Conservation (phyloP, 768 basidiomycete species). For the Termitomyces sp. region DNA sequence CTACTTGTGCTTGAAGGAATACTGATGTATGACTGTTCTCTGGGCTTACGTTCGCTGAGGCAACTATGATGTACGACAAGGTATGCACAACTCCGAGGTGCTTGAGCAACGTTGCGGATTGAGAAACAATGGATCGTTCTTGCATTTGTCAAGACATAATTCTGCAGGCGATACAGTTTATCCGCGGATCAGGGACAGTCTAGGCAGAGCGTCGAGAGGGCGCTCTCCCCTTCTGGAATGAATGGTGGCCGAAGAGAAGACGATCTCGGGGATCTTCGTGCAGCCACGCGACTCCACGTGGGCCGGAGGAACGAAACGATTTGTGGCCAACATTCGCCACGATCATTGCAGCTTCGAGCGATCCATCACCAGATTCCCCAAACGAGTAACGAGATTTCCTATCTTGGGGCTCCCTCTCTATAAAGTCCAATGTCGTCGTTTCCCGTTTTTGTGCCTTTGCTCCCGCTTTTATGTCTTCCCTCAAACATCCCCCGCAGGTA, state of each 20-base stretch:
- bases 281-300: constrained; percentile 16
- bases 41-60: neutral
- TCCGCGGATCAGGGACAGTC: neutral
- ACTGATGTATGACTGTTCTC: neutral
- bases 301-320: neutral
- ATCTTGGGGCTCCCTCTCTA: constrained; percentile 6
- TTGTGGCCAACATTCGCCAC: neutral
- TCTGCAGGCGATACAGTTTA: neutral
- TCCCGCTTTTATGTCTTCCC: constrained; percentile 4
- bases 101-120: neutral
- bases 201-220: neutral
- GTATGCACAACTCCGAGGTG: neutral
- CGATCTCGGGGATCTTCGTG: constrained; percentile 7
- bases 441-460: neutral
- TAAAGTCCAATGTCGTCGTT: constrained; percentile 14
- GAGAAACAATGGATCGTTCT: neutral
- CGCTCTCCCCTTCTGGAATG: neutral
- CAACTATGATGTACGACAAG: neutral
- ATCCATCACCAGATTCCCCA: constrained; percentile 5
- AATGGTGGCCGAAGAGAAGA: neutral
- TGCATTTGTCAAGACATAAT: constrained; percentile 2
- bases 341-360: constrained; percentile 4
- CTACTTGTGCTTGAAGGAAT: neutral
- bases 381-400: constrained; percentile 12
- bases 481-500: constrained; percentile 17